Base-by-base conservation (phyloP, 2,329 filamentous ascomycete species). In the Trichoderma simmonsii region DNA sequence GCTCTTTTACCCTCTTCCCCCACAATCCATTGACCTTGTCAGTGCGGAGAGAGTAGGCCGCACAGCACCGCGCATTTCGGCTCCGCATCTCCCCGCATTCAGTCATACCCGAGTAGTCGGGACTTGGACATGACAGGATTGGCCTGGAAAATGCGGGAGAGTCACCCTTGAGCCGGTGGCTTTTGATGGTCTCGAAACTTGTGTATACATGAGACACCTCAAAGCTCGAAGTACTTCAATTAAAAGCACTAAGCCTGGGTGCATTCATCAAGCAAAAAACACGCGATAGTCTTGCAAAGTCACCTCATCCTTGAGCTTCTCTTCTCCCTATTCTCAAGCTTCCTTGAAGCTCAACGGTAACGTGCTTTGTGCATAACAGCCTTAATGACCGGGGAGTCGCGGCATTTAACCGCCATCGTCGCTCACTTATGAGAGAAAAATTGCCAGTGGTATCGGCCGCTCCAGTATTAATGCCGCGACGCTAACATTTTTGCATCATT, bases 11-110 rank as follows among this genome's bases (percentile, higher is more conserved):
- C 34, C 57, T n/a, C 60, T 36, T 70, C 60, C 67, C 67, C 67
- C 67, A 70, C 67, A 70, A 62, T 61, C 67, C 57, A 39, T 59
- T 57, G 56, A 57, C 39, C 67, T 61, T 62, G 67, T 70, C 48
- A 57, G 32, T 71, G 68, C 51, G 68, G 68, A 71, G 56, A 71
- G 51, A 32, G 14, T 28, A 15, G 62, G 14, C 43, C n/a, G 43
- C 51, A 56, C 39, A 48, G 21, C 51, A 24, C 34, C 68, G 57
- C 67, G 21, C 56, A 26, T 36, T 66, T 71, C 70, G 70, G 70
- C 70, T 71, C 70, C 70, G 70, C 70, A 71, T 67, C 70, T 71
- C 70, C 70, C 70, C 70, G 70, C 70, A 71, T 64, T 59, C 48
- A 56, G 24, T 57, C 24, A 56, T 61, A 60, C 28, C 67, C 67